These are phyloP conservation scores for Ganoderma sinense DNA, from an alignment of 1,284 basidiomycete genomes.

Conservation along the genomic window DNA sequence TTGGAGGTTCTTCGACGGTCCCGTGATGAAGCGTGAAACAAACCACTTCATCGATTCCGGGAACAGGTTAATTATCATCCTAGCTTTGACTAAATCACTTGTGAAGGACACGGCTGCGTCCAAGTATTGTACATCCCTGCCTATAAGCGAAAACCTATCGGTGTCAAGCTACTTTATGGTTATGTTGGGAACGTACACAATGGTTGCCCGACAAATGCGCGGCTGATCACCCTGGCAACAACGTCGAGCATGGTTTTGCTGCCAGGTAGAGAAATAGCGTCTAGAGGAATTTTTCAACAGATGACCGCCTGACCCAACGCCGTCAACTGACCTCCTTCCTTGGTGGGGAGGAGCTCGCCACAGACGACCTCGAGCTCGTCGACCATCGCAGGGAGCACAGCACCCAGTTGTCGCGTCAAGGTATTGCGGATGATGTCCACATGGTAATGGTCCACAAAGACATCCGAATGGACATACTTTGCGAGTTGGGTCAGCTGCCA, in stretches of 20 bases:
- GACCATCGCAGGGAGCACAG: not conserved
- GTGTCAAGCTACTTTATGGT: not conserved
- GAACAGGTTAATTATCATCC: constrained; percentile 5
- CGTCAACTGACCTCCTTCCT: not conserved
- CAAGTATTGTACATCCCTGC: constrained; percentile 1
- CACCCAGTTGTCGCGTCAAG: constrained; percentile 1
- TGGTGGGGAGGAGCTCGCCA: not conserved
- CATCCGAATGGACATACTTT: not conserved
- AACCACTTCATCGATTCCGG: constrained; percentile 7
- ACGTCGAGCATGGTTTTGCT: constrained; percentile 6
- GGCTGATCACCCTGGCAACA: not conserved
- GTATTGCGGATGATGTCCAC: constrained; percentile 3
- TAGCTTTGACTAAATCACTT: constrained; percentile 5
- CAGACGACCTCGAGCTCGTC: constrained; percentile 4
- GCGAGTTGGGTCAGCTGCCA: constrained; percentile 4
- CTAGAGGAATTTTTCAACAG: not conserved
- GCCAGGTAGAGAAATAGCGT: not conserved
- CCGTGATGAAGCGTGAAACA: not conserved
- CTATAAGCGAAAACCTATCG: not conserved
- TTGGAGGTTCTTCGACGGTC: not conserved
- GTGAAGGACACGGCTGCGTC: constrained; percentile 7
- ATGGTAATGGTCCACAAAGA: constrained; percentile 1
- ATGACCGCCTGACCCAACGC: not conserved
- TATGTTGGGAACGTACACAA: not conserved
- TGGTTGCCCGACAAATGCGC: constrained; percentile 1